phyloP scores from a whole-genome alignment of 768 basidiomycete genomes.

The Hygrophorus russula region DNA sequence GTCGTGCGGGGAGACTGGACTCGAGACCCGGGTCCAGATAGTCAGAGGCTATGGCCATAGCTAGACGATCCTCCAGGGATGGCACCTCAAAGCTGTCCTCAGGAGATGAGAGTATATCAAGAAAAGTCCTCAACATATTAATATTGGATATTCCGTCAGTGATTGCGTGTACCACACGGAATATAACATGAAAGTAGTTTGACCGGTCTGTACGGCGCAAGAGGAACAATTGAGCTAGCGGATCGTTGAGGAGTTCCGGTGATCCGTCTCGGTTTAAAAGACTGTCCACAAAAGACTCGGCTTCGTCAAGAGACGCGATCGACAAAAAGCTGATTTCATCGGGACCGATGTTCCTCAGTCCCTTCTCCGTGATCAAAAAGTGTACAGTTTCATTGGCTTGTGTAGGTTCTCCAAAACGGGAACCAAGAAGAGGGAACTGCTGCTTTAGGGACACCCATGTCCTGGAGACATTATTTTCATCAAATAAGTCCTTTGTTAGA shows the following conservation, averaged over 20 bases:
- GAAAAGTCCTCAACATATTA: constrained; percentile 31
- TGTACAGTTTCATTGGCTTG: constrained; percentile 1
- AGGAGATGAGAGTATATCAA: constrained; percentile 25
- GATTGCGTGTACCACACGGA: constrained; percentile 36
- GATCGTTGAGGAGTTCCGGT: constrained; percentile 26
- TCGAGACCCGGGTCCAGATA: constrained; percentile 22
- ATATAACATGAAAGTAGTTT: constrained; percentile 27
- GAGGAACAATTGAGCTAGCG: constrained; percentile 31
- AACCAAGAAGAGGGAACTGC: constrained; percentile 38
- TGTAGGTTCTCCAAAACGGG: constrained; percentile 23
- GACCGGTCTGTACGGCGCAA: constrained; percentile 25
- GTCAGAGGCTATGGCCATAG: constrained; percentile 27
- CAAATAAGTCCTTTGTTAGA: constrained; percentile 8
- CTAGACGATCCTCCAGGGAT: constrained; percentile 26
- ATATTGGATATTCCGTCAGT: constrained; percentile 36
- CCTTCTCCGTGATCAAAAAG: too few relatives aligned
- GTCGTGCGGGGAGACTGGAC: constrained; percentile 22
- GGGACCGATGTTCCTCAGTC: too few relatives aligned
- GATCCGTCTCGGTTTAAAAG: constrained; percentile 20
- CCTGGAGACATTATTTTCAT: constrained; percentile 21
- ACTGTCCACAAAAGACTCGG: constrained; percentile 14
- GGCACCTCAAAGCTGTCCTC: constrained; percentile 6
- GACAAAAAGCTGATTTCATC: constrained; percentile 13
- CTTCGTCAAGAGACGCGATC: constrained; percentile 24
- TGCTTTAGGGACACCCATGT: constrained; percentile 39